Evolutionary conservation across 305 asterid genomes (phyloP).

Genomic region (Solanum hybrid): DNA sequence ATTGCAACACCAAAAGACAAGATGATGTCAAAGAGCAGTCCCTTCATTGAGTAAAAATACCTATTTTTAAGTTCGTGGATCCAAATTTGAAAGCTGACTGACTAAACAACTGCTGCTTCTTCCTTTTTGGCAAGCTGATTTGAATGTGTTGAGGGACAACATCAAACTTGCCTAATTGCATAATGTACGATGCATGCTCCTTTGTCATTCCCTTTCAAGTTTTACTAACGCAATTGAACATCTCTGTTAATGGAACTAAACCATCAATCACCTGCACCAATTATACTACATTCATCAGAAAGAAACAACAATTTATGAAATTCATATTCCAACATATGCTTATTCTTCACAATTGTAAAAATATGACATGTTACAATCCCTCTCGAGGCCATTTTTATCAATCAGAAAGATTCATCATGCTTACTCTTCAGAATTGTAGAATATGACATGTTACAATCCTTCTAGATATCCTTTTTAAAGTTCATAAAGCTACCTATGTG

Average conservation of each 20-base stretch:
- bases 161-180: constrained; percentile 87
- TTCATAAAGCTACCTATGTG: not conserved
- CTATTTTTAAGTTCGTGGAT: not conserved
- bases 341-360: not conserved
- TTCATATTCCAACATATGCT: not conserved
- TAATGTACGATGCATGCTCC: constrained; percentile 85
- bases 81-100: not conserved
- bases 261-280: constrained; percentile 73
- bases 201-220: constrained; percentile 73
- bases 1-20: too few species aligned
- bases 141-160: constrained; percentile 94
- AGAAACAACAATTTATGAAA: not conserved
- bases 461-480: not conserved
- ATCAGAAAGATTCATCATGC: not conserved
- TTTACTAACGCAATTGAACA: constrained; percentile 89
- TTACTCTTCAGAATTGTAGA: not conserved
- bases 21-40: too few species aligned
- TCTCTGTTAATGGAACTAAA: constrained; percentile 81
- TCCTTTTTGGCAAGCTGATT: constrained; percentile 66
- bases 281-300: not conserved
- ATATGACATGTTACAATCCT: not conserved
- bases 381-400: not conserved
- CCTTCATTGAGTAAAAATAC: not conserved
- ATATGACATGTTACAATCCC: not conserved
- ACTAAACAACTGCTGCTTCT: constrained; percentile 53